Conservation (phyloP, 805 yeast genomes). For the Jamesozyma jinghongensis region DNA sequence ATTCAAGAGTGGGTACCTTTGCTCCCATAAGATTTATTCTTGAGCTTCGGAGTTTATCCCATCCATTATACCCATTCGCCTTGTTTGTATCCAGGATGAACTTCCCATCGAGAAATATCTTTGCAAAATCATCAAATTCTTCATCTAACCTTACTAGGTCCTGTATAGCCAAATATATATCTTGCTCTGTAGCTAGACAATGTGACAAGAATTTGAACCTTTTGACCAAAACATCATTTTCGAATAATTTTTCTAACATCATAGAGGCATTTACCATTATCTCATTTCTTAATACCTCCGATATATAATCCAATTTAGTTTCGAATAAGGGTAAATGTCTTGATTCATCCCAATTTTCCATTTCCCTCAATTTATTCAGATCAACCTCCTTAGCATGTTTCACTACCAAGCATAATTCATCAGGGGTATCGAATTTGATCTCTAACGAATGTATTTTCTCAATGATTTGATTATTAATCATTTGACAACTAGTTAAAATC, state of each 20-base stretch:
- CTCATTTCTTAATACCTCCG: slow-evolving; percentile 43
- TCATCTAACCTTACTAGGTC: slow-evolving; percentile 29
- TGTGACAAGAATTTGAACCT: slow-evolving; percentile 20
- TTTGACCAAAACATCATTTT: slow-evolving; percentile 20
- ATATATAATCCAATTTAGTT: slow-evolving; percentile 34
- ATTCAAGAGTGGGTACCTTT: too few species aligned
- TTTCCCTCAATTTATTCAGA: slow-evolving; percentile 39
- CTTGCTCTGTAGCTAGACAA: slow-evolving; percentile 15
- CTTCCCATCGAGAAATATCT: slow-evolving; percentile 3
- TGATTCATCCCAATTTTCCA: slow-evolving; percentile 45
- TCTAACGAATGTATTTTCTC: slow-evolving; percentile 48
- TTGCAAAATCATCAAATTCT: slow-evolving; percentile 31
- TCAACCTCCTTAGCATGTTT: slow-evolving; percentile 38
- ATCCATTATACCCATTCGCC: background rate
- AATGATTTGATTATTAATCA: slow-evolving; percentile 25
- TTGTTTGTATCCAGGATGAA: too few species aligned
- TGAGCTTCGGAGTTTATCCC: background rate
- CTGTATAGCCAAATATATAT: slow-evolving; percentile 17
- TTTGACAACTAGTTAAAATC: slow-evolving; percentile 20
- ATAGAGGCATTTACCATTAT: slow-evolving; percentile 48
- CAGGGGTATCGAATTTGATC: slow-evolving; percentile 38
- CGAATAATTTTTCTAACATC: slow-evolving; percentile 41
- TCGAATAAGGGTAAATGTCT: slow-evolving; percentile 37
- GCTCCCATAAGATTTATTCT: too few species aligned
- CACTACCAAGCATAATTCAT: slow-evolving; percentile 41